Percentiles rank a stretch among this genome's conserved stretches.
phyloP scores from a whole-genome alignment of 2,329 filamentous ascomycete species.

The Fusarium pseudograminearum region DNA sequence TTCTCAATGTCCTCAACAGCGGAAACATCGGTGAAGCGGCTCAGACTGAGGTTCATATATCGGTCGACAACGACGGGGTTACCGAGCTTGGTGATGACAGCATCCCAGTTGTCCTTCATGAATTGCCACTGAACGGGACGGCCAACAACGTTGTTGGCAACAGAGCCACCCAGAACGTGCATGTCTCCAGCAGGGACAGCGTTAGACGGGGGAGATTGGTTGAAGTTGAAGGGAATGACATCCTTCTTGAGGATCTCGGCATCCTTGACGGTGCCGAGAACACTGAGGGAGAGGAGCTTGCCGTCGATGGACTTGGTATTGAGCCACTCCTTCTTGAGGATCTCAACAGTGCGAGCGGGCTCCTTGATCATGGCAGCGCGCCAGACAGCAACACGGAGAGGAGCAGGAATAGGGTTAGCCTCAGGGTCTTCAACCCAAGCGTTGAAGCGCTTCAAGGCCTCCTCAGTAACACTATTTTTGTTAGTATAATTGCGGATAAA shows the following conservation, averaged over 20 bases:
- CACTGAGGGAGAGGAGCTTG: slow-evolving; percentile 84
- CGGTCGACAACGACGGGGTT: slow-evolving; percentile 93
- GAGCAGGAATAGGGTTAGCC: slow-evolving; percentile 78
- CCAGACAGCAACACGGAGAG: slow-evolving; percentile 84
- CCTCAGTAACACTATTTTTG: slow-evolving; percentile 69
- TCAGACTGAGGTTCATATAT: slow-evolving; percentile 82
- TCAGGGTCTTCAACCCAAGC: slow-evolving; percentile 80
- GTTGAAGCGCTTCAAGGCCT: slow-evolving; percentile 83
- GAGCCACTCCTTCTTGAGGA: slow-evolving; percentile 87
- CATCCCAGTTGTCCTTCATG: slow-evolving; percentile 85
- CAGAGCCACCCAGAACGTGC: slow-evolving; percentile 80
- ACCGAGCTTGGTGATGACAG: slow-evolving; percentile 76
- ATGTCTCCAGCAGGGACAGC: slow-evolving; percentile 88
- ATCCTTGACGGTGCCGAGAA: slow-evolving; percentile 80
- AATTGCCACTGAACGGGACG: slow-evolving; percentile 86
- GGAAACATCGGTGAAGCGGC: slow-evolving; percentile 79
- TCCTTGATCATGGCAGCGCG: slow-evolving; percentile 78
- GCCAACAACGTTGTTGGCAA: slow-evolving; percentile 79
- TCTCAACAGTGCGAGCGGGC: slow-evolving; percentile 75
- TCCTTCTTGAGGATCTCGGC: slow-evolving; percentile 72
- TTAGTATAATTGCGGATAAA: slow-evolving; percentile 39
- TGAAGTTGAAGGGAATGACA: slow-evolving; percentile 83
- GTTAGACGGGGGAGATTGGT: slow-evolving; percentile 66
- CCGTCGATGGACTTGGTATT: slow-evolving; percentile 88
- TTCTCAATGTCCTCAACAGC: slow-evolving; percentile 79